Base-by-base conservation (phyloP, 768 basidiomycete species). In the Russula vinacea region DNA sequence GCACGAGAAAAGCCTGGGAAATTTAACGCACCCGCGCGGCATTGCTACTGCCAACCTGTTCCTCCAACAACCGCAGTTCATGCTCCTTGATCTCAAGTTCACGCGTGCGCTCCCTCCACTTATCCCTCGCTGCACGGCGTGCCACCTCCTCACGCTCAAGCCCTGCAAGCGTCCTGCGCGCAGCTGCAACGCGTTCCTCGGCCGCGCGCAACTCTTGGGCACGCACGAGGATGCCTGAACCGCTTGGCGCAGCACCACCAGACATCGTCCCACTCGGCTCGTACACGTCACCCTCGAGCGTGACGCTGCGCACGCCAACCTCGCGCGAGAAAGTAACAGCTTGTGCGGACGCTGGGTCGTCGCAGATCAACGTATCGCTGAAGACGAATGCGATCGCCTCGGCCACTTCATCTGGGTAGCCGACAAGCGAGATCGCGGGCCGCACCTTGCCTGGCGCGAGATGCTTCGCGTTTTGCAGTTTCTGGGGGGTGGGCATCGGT, bases 321-420 rank as follows among this genome's bases (percentile, higher is more conserved):
- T 84, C 78, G 22, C 72, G 76, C 60, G 85, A 79, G 78, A 98
- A 98, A 0, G 97, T 97, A 49, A 97, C 90, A 0, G 78, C 75
- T 72, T 93, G 92, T 1, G 97, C 97, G 0, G 94, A 81, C 22
- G 87, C 86, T 3, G 94, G 84, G 69, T 96, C 93, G 54, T 87
- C 85, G 73, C 95, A 98, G 72, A 99, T 87, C 65, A 98, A 81
- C 3, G 91, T 92, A 73, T 94, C 89, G 61, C 90, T 88, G 74
- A 98, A 99, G 22, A 98, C 95, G 75, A 87, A 98, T 14, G 87
- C 80, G 84, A 98, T 94, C 19, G 97, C 97, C 35, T 85, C 87
- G 5, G 86, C 80, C 37, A 98, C 89, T 51, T 94, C 91, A 3
- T 85, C 76, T 14, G 85, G 78, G 74, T 92, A 96, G 1, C 88